Base-by-base conservation (phyloP, 2,329 filamentous ascomycete species). In the Colletotrichum sp. region DNA sequence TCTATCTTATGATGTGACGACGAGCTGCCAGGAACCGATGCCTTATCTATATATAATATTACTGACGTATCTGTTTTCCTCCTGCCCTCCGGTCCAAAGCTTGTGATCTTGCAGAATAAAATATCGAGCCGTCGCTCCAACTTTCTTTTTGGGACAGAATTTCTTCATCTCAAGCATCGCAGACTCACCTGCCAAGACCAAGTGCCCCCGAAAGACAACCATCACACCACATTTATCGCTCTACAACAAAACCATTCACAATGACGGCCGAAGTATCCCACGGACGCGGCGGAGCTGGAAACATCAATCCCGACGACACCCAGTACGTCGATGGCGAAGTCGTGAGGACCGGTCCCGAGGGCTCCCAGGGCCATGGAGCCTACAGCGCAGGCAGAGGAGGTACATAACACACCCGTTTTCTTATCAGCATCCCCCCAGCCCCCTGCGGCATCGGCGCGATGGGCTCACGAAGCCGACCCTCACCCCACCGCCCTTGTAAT, bases 251-350 rank as follows among this genome's bases (percentile, higher is more conserved):
- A n/a, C n/a, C 36, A 61, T 19, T n/a, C 64, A 80, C 75, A 27
- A 87, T 86, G 83, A 79, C 79, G 16, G 79, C 84, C 68, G 90
- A 91, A 81, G 88, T 91, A 68, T 92, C 90, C 19, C 90, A 92
- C 84, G 91, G 91, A 79, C 89, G 91, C 77, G 91, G 91, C 75
- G 91, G 91, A 79, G 90, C 89, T 25, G 91, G 91, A 80, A 93
- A 93, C 83, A 91, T 93, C 83, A 88, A 86, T 77, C 82, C 84
- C 39, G 91, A 93, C 81, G 82, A 88, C 76, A 92, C 90, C 48
- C 80, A 87, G 78, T 93, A 93, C 81, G 87, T 88, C 77, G 92
- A 93, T 78, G 92, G 91, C 79, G 90, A 91, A 78, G 90, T 93
- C 69, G 90, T 91, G 72, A 90, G 91, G 64, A 81, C 87, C 59